phyloP scores from a whole-genome alignment of 1,284 basidiomycete genomes.

The Ganoderma leucocontextum region DNA sequence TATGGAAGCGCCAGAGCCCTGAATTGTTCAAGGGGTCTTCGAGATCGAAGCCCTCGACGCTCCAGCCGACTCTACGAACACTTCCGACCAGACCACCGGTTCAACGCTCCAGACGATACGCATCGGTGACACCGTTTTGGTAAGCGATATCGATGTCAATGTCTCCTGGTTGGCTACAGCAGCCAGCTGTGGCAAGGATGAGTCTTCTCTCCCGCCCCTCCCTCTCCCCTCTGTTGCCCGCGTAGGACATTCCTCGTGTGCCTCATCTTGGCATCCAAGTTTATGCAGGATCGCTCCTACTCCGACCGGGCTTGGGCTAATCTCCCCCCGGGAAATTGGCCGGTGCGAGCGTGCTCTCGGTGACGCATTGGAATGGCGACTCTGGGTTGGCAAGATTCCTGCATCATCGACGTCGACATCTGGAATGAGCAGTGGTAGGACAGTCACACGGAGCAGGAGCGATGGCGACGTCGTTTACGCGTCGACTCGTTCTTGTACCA shows the following conservation, averaged over 20 bases:
- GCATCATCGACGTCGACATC: conserved; percentile 21
- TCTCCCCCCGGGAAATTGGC: conserved; percentile 80
- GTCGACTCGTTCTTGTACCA: conserved; percentile 26
- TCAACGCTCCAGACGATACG: conserved; percentile 27
- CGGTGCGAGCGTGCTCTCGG: conserved; percentile 84
- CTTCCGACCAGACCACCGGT: conserved; percentile 26
- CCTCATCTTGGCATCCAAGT: conserved; percentile 90
- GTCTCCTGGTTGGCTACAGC: not conserved
- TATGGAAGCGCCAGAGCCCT: conserved; percentile 53
- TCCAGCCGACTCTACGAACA: not conserved
- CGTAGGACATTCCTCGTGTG: conserved; percentile 89
- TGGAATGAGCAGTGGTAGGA: conserved; percentile 19
- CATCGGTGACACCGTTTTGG: conserved; percentile 22
- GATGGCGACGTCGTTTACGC: conserved; percentile 35
- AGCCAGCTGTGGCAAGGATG: conserved; percentile 21
- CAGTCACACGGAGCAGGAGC: conserved; percentile 37
- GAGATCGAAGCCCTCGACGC: not conserved
- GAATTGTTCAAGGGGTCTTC: conserved; percentile 50
- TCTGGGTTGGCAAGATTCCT: conserved; percentile 79
- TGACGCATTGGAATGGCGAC: conserved; percentile 80
- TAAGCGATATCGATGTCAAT: conserved; percentile 13
- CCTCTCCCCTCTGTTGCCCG: conserved; percentile 86
- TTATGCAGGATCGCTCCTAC: conserved; percentile 92
- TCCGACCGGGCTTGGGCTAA: conserved; percentile 94
- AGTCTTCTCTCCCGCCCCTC: conserved; percentile 50